phyloP scores from a whole-genome alignment of 495 filamentous ascomycete genomes.

The Lasiosphaeriaceae sp. region DNA sequence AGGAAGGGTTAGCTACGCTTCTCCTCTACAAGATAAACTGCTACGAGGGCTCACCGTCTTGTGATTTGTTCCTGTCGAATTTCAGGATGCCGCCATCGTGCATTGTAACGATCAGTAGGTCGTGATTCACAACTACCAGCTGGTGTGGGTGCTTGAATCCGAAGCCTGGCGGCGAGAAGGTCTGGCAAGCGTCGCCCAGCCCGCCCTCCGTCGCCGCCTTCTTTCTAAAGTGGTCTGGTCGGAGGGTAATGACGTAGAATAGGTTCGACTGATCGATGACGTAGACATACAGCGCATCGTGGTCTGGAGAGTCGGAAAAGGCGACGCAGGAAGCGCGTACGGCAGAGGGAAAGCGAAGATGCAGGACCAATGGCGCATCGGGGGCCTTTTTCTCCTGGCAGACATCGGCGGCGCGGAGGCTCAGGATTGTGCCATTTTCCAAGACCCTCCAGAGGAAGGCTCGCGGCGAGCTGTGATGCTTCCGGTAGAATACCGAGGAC shows the following conservation, averaged over 20 bases:
- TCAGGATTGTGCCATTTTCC: constrained; percentile 73
- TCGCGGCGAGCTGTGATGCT: constrained; percentile 67
- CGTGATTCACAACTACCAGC: constrained; percentile 65
- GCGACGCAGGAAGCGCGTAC: constrained; percentile 74
- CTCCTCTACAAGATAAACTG: not conserved
- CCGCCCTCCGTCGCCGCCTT: constrained; percentile 63
- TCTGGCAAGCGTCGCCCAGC: constrained; percentile 71
- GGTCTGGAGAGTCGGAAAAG: constrained; percentile 72
- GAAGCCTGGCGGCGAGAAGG: constrained; percentile 64
- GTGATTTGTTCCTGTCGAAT: constrained; percentile 60
- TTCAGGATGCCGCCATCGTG: constrained; percentile 78
- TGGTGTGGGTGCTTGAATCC: constrained; percentile 76
- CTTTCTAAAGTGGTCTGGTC: constrained; percentile 74
- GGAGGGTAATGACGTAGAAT: constrained; percentile 74
- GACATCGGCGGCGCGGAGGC: constrained; percentile 78
- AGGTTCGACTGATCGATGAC: constrained; percentile 73
- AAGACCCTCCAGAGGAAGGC: constrained; percentile 88
- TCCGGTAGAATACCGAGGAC: constrained; percentile 80
- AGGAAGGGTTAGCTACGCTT: constrained; percentile 1
- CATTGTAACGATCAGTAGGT: constrained; percentile 74
- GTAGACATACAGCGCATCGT: constrained; percentile 75
- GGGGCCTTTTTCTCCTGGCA: constrained; percentile 61
- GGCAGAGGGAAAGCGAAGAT: constrained; percentile 67
- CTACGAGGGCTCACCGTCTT: constrained; percentile 55
- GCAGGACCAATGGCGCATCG: constrained; percentile 69